Conservation (phyloP, 345 rosid genomes). For the Murraya koenigii region DNA sequence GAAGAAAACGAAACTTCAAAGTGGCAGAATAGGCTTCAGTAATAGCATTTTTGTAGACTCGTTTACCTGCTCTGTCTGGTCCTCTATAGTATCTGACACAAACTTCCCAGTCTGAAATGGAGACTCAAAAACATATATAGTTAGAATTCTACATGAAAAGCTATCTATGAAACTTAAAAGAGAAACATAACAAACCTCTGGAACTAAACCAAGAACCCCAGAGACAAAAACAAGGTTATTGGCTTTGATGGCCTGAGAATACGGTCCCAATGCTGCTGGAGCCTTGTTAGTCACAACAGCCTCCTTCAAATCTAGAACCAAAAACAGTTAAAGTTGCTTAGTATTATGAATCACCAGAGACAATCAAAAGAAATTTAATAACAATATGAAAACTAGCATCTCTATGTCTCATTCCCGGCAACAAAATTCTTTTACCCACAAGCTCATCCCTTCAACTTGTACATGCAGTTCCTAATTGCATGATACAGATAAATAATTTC, state of each 20-base stretch:
- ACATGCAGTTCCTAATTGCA: not conserved
- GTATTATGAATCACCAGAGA: not conserved
- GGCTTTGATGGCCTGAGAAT: slow-evolving; percentile 87
- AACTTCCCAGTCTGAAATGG: slow-evolving; percentile 70
- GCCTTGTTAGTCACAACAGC: slow-evolving; percentile 78
- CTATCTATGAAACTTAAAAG: too few species aligned
- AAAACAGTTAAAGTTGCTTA: not conserved
- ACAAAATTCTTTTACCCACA: not conserved
- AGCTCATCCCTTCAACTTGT: not conserved
- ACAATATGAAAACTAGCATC: not conserved
- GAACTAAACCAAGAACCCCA: slow-evolving; percentile 81
- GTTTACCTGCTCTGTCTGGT: slow-evolving; percentile 87
- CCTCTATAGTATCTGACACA: slow-evolving; percentile 64
- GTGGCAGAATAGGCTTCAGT: not conserved
- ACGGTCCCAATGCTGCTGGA: slow-evolving; percentile 92
- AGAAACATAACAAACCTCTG: slow-evolving; percentile 53
- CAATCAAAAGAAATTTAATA: not conserved
- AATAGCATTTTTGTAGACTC: not conserved
- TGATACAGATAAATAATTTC: not conserved
- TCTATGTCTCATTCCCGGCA: not conserved
- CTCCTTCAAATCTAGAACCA: slow-evolving; percentile 60
- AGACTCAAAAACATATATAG: slow-evolving; percentile 15
- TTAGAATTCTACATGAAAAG: not conserved
- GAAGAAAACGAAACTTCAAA: not conserved
- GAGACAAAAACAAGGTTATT: slow-evolving; percentile 75